phyloP scores from a whole-genome alignment of 192 early-diverging fungal genomes.

The Piromyces sp. region DNA sequence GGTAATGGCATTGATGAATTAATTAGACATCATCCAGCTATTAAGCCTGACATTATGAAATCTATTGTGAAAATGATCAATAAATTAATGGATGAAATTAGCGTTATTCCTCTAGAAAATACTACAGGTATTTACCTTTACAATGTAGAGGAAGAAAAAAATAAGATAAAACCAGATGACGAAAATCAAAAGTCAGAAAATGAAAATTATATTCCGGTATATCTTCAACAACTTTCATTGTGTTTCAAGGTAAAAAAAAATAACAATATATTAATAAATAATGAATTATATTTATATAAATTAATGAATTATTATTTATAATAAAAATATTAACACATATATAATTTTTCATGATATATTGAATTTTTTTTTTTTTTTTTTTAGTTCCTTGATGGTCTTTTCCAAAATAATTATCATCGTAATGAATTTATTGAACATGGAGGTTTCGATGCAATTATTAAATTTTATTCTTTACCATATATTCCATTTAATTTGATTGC shows the following conservation, averaged over 20 bases:
- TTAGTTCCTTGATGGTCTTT: conserved; percentile 70
- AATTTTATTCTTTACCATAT: conserved; percentile 42
- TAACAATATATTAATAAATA: too few relatives aligned
- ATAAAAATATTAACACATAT: not conserved
- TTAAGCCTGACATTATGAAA: conserved; percentile 56
- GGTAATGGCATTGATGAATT: conserved; percentile 86
- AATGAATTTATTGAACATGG: conserved; percentile 49
- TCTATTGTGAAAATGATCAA: conserved; percentile 53
- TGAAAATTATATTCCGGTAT: not conserved
- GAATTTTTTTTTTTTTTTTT: too few relatives aligned
- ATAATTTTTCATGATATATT: conserved; percentile 6
- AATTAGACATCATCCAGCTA: conserved; percentile 78
- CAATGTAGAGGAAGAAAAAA: conserved; percentile 29
- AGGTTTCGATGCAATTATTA: conserved; percentile 43
- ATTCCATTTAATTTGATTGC: conserved; percentile 58
- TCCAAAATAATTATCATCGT: conserved; percentile 57
- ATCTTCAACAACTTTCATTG: not conserved
- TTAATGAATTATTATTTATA: not conserved
- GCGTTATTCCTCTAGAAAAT: conserved; percentile 10
- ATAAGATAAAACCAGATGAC: conserved; percentile 4
- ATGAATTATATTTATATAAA: too few relatives aligned
- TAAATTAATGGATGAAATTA: conserved; percentile 25
- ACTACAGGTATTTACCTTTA: conserved; percentile 22
- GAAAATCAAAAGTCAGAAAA: not conserved
- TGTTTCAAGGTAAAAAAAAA: not conserved